Percentiles rank a stretch among this genome's conserved stretches.
Evolutionary conservation across 106 monocot species (phyloP).

Genomic region (Platanthera zijinensis): DNA sequence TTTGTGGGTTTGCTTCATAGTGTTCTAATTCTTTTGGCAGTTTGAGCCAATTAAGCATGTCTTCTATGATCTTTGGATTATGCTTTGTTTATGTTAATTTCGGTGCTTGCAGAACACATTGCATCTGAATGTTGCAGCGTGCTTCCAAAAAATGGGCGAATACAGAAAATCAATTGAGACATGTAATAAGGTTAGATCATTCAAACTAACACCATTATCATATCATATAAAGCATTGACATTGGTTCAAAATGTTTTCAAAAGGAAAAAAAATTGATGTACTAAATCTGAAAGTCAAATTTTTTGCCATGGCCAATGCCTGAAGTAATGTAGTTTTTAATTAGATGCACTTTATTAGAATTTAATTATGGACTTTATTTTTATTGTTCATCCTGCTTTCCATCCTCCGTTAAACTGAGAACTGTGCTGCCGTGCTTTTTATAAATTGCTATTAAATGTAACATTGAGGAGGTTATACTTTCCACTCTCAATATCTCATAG

Average conservation of each 20-base stretch:
- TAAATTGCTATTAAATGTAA: background rate
- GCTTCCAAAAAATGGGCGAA: conserved; percentile 91
- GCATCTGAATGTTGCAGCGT: conserved; percentile 95
- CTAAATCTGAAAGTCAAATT: background rate
- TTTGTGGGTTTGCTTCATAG: background rate
- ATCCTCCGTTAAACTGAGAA: background rate
- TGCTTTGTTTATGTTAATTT: conserved; percentile 8
- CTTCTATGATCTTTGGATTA: background rate
- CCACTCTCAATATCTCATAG: too few species aligned
- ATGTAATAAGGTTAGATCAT: conserved; percentile 71
- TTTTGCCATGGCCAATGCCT: background rate
- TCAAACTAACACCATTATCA: background rate
- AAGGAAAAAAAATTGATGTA: background rate
- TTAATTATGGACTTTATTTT: background rate
- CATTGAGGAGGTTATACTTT: too few species aligned
- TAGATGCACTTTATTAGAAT: background rate
- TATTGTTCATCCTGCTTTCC: background rate
- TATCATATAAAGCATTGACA: background rate
- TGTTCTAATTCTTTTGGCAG: background rate
- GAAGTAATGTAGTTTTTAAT: background rate
- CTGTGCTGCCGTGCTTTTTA: background rate
- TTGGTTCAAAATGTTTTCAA: background rate
- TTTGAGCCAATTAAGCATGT: background rate
- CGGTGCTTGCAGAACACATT: conserved; percentile 64
- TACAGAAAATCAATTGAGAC: conserved; percentile 80